Evolutionary conservation across 2,329 filamentous ascomycete genomes (phyloP).

Genomic region (Hawksworthiomyces lignivorus): DNA sequence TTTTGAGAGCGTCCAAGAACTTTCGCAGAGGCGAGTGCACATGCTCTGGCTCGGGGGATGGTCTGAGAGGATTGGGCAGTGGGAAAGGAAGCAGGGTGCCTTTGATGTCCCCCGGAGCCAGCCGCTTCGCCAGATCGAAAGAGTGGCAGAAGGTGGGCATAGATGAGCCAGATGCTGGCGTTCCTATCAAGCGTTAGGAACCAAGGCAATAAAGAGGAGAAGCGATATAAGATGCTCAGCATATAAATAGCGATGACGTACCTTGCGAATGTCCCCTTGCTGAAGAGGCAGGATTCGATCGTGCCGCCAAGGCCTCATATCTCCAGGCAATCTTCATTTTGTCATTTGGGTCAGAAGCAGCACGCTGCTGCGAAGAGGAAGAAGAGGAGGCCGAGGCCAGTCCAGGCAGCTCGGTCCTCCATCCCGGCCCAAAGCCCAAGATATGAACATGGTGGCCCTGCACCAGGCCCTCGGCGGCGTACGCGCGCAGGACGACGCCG

Average conservation of each 20-base stretch:
- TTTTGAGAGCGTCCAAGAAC: slow-evolving; percentile 53
- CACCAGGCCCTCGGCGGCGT: slow-evolving; percentile 84
- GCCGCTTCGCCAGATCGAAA: slow-evolving; percentile 63
- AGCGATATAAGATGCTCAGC: too few species aligned
- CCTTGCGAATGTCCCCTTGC: not conserved
- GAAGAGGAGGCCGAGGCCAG: slow-evolving; percentile 36
- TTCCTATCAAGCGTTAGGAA: not conserved
- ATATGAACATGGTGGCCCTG: slow-evolving; percentile 87
- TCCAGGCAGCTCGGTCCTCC: slow-evolving; percentile 78
- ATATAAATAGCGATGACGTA: not conserved
- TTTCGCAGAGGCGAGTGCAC: slow-evolving; percentile 48
- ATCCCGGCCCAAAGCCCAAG: slow-evolving; percentile 69
- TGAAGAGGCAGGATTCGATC: not conserved
- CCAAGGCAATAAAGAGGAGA: too few species aligned
- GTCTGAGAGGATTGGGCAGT: slow-evolving; percentile 34
- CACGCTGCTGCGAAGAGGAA: slow-evolving; percentile 23
- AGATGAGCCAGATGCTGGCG: not conserved
- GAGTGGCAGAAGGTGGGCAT: slow-evolving; percentile 55
- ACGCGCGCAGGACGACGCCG: slow-evolving; percentile 76
- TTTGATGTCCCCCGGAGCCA: slow-evolving; percentile 41
- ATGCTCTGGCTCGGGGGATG: slow-evolving; percentile 10
- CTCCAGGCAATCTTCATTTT: slow-evolving; percentile 99
- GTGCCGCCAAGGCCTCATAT: slow-evolving; percentile 65
- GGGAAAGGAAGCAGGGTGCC: slow-evolving; percentile 45
- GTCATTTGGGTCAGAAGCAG: slow-evolving; percentile 43